phyloP scores from a whole-genome alignment of 179 eudicot species.

The Amaranthus tricolor region DNA sequence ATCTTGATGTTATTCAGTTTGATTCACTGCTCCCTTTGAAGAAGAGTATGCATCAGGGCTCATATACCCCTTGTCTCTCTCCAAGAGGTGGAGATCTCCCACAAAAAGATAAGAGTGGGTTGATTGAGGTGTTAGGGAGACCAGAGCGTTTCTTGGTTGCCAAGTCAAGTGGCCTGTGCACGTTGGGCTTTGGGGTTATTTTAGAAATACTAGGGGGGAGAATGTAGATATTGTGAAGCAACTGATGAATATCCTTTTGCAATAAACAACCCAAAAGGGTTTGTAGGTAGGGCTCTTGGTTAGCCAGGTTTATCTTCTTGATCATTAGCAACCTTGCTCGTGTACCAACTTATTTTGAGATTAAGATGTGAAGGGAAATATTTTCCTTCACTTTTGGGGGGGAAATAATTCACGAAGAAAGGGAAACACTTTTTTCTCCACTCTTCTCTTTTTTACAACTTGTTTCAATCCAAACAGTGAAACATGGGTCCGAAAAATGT shows the following conservation, averaged over 20 bases:
- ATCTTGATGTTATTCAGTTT: constrained; percentile 62
- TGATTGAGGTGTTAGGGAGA: constrained; percentile 54
- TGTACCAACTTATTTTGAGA: too few species aligned
- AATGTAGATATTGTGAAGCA: constrained; percentile 77
- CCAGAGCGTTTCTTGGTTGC: constrained; percentile 42
- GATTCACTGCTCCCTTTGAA: constrained; percentile 67
- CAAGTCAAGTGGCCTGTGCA: constrained; percentile 48
- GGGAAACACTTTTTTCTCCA: too few species aligned
- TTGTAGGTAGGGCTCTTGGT: constrained; percentile 71
- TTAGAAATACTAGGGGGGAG: constrained; percentile 62
- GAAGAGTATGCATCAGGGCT: constrained; percentile 66
- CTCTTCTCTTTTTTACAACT: too few species aligned
- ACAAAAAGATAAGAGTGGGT: constrained; percentile 57
- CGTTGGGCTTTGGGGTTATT: constrained; percentile 78
- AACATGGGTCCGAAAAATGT: too few species aligned
- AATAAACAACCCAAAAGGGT: constrained; percentile 81
- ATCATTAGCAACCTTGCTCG: constrained; percentile 61
- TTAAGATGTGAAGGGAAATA: too few species aligned
- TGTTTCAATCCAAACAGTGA: too few species aligned
- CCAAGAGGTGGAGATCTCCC: constrained; percentile 61
- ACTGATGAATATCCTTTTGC: constrained; percentile 90
- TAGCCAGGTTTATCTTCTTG: constrained; percentile 81
- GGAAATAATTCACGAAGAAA: too few species aligned
- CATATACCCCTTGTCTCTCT: constrained; percentile 76
- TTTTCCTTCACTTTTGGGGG: too few species aligned